phyloP scores from a whole-genome alignment of 352 stramenopile species.

The Aphanomyces stellatus region DNA sequence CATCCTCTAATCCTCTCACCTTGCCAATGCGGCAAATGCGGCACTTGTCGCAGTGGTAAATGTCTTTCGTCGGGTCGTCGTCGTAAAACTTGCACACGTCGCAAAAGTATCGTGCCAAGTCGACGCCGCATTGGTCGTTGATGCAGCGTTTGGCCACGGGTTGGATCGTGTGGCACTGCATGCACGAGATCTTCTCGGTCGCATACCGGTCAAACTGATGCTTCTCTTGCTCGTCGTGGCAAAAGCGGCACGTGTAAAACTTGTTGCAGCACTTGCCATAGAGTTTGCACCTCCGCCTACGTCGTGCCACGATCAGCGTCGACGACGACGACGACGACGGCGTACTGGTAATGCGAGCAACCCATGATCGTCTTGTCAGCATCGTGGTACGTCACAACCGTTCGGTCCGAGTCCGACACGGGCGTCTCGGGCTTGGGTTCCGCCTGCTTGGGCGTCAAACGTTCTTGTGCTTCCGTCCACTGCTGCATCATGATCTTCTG shows the following conservation, averaged over 20 bases:
- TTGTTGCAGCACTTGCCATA: conserved; percentile 80
- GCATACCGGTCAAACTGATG: conserved; percentile 91
- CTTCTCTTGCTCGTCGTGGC: conserved; percentile 78
- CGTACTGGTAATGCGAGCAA: conserved; percentile 83
- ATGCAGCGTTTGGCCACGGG: conserved; percentile 46
- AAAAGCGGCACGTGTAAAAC: conserved; percentile 87
- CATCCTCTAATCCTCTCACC: conserved; percentile 15
- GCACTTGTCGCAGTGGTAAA: conserved; percentile 98
- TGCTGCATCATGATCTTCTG: conserved; percentile 84
- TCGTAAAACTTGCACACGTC: conserved; percentile 95
- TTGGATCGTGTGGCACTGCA: conserved; percentile 79
- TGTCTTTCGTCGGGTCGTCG: conserved; percentile 86
- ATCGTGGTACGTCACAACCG: conserved; percentile 25
- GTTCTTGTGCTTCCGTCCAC: conserved; percentile 65
- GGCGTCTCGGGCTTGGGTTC: conserved; percentile 15
- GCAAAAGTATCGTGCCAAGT: conserved; percentile 93
- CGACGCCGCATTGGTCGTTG: conserved; percentile 51
- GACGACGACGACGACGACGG: background rate
- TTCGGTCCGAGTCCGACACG: conserved; percentile 6
- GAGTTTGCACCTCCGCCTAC: conserved; percentile 67
- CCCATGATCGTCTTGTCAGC: conserved; percentile 54
- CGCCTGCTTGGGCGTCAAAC: conserved; percentile 22
- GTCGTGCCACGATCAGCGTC: background rate
- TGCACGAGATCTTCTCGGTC: conserved; percentile 92
- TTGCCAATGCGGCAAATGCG: conserved; percentile 95